Base-by-base conservation (phyloP, 2,329 filamentous ascomycete genomes). In the Penicillium sp. region DNA sequence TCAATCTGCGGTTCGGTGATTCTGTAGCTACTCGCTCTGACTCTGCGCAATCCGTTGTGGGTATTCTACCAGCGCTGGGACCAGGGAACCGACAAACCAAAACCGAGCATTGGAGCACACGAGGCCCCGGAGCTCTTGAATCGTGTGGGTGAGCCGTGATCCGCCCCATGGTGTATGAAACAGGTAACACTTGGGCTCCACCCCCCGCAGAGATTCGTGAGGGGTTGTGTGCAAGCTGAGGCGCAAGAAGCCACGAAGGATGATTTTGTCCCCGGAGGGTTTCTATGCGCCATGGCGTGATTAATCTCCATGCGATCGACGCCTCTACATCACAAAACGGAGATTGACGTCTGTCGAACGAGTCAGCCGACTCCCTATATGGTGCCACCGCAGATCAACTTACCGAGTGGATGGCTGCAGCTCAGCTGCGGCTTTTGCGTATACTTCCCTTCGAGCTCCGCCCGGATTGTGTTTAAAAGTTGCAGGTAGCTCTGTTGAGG, bases 341-440 rank as follows among this genome's bases (percentile, higher is more conserved):
- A 87, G 69, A 66, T 86, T 80, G 56, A 81, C 83, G 70, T 87
- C 85, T 87, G 55, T 38, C 49, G 52, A 39, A 48, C 38, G 18
- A 31, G 50, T 62, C 50, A 62, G 52, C 47, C 51, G 47, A 34
- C 42, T 34, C 12, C 29, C 24, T 12, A 13, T 2, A 10, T 26
- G 41, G 26, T 38, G 12, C 36, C 38, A 58, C 49, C 9, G 43
- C 48, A 51, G 41, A 29, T 21, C 45, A 36, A 75, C 85, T 76
- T 84, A 96, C 93, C 91, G 66, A 99, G 79, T 29, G 94, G 94
- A 76, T 99, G 94, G 74, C 91, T 96, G 76, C 90, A 95, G 68
- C 92, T 96, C 59, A 99, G 78, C 79, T 99, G 94, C 51, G 94
- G 94, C 78, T 96, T 96, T 76, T 99, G 94, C 2, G 84, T 84